These are phyloP conservation scores for Pontederia crassipes DNA, from an alignment of 176 grass and related monocot genomes.

Conservation along the genomic window DNA sequence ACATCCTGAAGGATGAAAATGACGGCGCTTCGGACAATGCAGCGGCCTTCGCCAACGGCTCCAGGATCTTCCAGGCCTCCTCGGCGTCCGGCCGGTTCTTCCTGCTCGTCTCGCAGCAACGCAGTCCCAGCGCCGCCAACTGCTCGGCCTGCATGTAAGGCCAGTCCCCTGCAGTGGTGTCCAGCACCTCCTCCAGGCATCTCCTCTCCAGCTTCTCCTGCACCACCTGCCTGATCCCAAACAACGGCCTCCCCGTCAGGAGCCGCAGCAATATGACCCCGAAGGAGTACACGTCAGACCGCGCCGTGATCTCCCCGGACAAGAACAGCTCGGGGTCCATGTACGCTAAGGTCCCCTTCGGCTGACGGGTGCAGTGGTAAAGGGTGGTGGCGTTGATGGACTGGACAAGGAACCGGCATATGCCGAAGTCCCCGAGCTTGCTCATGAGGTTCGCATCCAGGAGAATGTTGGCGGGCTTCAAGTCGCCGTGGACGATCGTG, in stretches of 20 bases:
- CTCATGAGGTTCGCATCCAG: slow-evolving; percentile 30
- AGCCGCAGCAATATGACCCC: slow-evolving; percentile 61
- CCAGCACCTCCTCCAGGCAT: slow-evolving; percentile 36
- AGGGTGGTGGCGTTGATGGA: slow-evolving; percentile 45
- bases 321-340: slow-evolving; percentile 65
- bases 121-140: slow-evolving; percentile 40
- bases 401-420: slow-evolving; percentile 44
- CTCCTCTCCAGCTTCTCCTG: slow-evolving; percentile 29
- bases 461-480: slow-evolving; percentile 67
- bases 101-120: slow-evolving; percentile 37
- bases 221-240: slow-evolving; percentile 32
- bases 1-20: slow-evolving; percentile 41
- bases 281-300: slow-evolving; percentile 69
- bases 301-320: slow-evolving; percentile 53
- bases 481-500: slow-evolving; percentile 51
- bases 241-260: slow-evolving; percentile 41
- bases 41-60: slow-evolving; percentile 36
- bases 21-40: slow-evolving; percentile 7
- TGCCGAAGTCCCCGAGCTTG: slow-evolving; percentile 71
- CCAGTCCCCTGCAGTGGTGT: slow-evolving; percentile 48
- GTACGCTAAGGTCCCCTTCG: slow-evolving; percentile 57
- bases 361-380: slow-evolving; percentile 44
- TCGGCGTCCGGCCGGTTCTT: slow-evolving; percentile 46
- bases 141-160: slow-evolving; percentile 27
- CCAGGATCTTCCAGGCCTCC: slow-evolving; percentile 43